Percentiles rank a stretch among this genome's conserved stretches.
Conservation (phyloP, 2,329 filamentous ascomycete species). For the Pseudogymnoascus sp. region DNA sequence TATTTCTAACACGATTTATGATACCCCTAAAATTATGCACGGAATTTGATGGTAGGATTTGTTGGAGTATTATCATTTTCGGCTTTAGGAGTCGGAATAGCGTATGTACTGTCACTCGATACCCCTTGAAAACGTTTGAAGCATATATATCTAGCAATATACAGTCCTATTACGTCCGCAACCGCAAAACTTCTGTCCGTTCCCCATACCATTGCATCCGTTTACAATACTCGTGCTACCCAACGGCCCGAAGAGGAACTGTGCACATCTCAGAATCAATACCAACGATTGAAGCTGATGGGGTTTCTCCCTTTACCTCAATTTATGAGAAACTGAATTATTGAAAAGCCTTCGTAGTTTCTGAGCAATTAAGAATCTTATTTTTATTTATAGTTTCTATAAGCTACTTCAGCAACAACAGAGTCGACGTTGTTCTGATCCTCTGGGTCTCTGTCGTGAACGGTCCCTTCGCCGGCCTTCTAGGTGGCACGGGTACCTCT, state of each 20-base stretch:
- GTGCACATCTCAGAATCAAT: neutral
- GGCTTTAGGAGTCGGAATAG: neutral
- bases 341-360: neutral
- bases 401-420: neutral
- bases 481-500: neutral
- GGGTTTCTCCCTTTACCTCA: neutral
- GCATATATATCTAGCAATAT: neutral
- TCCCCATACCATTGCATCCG: neutral
- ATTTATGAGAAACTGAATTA: neutral
- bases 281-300: neutral
- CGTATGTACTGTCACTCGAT: slow-evolving; percentile 2
- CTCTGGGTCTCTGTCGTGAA: neutral
- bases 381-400: neutral
- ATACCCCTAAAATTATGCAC: neutral
- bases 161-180: neutral
- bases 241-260: neutral
- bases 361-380: neutral
- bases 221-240: neutral
- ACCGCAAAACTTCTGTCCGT: neutral
- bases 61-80: neutral
- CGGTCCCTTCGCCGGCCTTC: neutral
- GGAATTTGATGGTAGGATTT: neutral
- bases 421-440: neutral
- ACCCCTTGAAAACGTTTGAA: neutral
- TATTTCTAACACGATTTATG: neutral